Base-by-base conservation (phyloP, 1,284 basidiomycete species). In the Uromyces viciae-fabae region DNA sequence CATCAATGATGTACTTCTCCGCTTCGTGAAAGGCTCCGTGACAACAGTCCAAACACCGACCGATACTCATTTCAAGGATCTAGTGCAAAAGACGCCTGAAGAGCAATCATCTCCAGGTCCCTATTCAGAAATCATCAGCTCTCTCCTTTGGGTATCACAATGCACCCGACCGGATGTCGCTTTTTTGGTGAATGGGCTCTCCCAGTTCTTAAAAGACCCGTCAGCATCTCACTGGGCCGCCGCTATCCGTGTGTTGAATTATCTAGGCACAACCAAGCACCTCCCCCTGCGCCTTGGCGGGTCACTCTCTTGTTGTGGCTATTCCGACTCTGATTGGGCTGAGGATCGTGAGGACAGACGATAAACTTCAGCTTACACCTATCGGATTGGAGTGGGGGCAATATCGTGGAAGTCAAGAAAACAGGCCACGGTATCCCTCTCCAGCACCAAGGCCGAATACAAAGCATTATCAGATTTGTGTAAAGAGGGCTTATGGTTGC, bases 391-490 rank as follows among this genome's bases (percentile, higher is more conserved):
- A 3, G n/a, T 28, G 15, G 38, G 56, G 25, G 49, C 54, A 1
- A 64, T 75, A 11, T 62, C 54, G 14, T 75, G 74, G 74, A 75
- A 46, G 40, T 62, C 56, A 4, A 62, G 28, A 42, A 75, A 75
- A 46, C 54, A 75, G 28, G 7, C 52, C 19, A 75, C 74, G 2
- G 54, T 60, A 1, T 52, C 56, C 15, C n/a, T 75, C 1, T 62
- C 25, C 1, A 40, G 28, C 25, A 36, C 73, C 36, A 40, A 75
- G 36, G 71, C 43, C 8, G 46, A 73, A 49, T 75, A 75, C 43
- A 75, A 56, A 40, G 54, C 74, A n/a, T n/a, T n/a, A n/a, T 73
- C 71, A 15, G 31, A 73, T 19, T 73, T 49, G 28, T 73, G 46
- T 8, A 52, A 36, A n/a, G 46, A 73, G 36, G 71, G 71, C 5